Evolutionary conservation across 2,329 filamentous ascomycete species (phyloP).

Genomic region (Chaetomium globosum): DNA sequence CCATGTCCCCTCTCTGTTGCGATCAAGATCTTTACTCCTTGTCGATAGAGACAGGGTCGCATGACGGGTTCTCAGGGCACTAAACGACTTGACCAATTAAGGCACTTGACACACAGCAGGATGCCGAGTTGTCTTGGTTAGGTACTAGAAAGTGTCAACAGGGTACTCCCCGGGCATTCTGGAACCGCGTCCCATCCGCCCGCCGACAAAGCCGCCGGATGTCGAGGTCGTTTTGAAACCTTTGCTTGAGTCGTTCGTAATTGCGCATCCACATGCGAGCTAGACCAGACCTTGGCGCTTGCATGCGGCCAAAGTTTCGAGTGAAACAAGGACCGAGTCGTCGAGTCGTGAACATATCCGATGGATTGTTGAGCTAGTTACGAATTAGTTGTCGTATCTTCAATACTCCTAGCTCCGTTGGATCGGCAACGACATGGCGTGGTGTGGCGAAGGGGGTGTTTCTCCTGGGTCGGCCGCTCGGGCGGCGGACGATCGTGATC

Average conservation of each 20-base stretch:
- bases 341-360: neutral
- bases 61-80: neutral
- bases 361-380: neutral
- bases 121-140: neutral
- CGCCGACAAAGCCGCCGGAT: neutral
- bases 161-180: neutral
- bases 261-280: conserved; percentile 8
- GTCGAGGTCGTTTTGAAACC: neutral
- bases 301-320: neutral
- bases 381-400: too few relatives aligned
- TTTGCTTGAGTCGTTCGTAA: conserved; percentile 2
- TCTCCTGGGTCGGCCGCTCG: neutral
- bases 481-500: conserved; percentile 23
- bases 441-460: conserved; percentile 13
- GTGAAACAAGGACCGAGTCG: conserved; percentile 11
- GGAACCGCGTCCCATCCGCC: neutral
- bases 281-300: conserved; percentile 1
- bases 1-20: neutral
- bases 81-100: neutral
- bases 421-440: conserved; percentile 11
- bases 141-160: neutral
- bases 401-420: neutral
- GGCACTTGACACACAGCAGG: neutral
- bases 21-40: neutral
- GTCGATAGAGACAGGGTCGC: neutral